Percentiles rank a stretch among this genome's conserved stretches.
phyloP scores from a whole-genome alignment of 768 basidiomycete genomes.

The Phaffia tasmanica region DNA sequence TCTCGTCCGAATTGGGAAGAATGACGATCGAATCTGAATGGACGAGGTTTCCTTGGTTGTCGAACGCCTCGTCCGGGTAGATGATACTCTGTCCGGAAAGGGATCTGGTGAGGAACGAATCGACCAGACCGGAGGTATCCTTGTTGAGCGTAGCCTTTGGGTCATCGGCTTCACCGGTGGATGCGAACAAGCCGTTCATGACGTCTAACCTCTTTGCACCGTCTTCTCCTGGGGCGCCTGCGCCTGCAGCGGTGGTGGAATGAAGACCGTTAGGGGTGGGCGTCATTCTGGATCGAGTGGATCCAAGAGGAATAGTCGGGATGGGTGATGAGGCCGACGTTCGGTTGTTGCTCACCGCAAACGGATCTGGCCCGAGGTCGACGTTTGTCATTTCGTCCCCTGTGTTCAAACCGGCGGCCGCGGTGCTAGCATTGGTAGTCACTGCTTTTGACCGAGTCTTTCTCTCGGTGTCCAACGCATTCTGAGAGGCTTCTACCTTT shows the following conservation, averaged over 20 bases:
- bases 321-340: neutral
- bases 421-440: neutral
- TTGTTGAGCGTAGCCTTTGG: too few relatives aligned
- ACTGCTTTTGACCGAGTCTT: neutral
- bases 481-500: neutral
- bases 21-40: too few relatives aligned
- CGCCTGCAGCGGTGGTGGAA: neutral
- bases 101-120: too few relatives aligned
- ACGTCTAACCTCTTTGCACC: constrained; percentile 3
- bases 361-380: constrained; percentile 3
- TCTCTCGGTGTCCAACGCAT: too few relatives aligned
- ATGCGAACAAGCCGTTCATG: constrained; percentile 7
- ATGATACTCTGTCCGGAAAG: too few relatives aligned
- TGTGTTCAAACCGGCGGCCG: neutral
- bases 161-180: too few relatives aligned
- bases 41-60: too few relatives aligned
- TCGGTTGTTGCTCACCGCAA: neutral
- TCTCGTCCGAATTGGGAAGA: neutral
- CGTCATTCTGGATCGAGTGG: neutral
- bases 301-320: neutral
- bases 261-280: constrained; percentile 1
- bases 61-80: too few relatives aligned
- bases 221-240: neutral
- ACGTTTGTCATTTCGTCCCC: constrained; percentile 9
- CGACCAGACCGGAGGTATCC: too few relatives aligned